Conservation (phyloP, 2,329 filamentous ascomycete genomes). For the Teratosphaeria epicoccoides region DNA sequence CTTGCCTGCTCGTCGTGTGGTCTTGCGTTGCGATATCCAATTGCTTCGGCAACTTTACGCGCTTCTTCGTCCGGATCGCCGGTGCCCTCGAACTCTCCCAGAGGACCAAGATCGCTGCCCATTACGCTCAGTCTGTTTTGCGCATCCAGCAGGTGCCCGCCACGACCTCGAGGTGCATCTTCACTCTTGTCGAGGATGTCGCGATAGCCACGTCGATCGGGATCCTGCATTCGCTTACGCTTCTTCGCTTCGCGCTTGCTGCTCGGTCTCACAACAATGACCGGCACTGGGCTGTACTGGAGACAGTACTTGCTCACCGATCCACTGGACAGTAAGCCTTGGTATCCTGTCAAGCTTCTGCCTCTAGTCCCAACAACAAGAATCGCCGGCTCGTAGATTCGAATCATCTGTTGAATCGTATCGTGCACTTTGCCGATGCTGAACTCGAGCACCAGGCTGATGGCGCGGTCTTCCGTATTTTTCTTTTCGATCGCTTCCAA, state of each 20-base stretch:
- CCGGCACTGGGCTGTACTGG: slow-evolving; percentile 84
- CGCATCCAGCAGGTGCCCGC: slow-evolving; percentile 43
- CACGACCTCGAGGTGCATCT: slow-evolving; percentile 30
- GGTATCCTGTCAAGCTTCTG: slow-evolving; percentile 72
- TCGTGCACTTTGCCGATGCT: slow-evolving; percentile 81
- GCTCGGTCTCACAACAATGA: slow-evolving; percentile 80
- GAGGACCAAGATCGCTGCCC: slow-evolving; percentile 25
- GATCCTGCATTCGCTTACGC: slow-evolving; percentile 68
- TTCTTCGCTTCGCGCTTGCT: slow-evolving; percentile 87
- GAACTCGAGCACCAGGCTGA: slow-evolving; percentile 77
- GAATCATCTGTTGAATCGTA: slow-evolving; percentile 84
- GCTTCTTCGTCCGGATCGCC: slow-evolving; percentile 27
- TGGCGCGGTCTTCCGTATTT: slow-evolving; percentile 71
- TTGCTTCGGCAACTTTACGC: slow-evolving; percentile 30
- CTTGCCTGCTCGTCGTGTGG: slow-evolving; percentile 7
- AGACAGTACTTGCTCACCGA: slow-evolving; percentile 92
- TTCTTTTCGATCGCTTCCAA: slow-evolving; percentile 68
- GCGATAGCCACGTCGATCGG: slow-evolving; percentile 63
- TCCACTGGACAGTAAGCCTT: slow-evolving; percentile 67
- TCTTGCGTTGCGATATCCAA: slow-evolving; percentile 19
- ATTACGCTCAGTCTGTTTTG: slow-evolving; percentile 38
- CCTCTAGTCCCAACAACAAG: slow-evolving; percentile 83
- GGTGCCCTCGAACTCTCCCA: slow-evolving; percentile 18
- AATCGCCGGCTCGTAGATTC: slow-evolving; percentile 83
- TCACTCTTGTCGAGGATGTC: slow-evolving; percentile 60